Percentiles rank a stretch among this genome's conserved stretches.
Evolutionary conservation across 192 early-diverging fungal species (phyloP).

Genomic region (Backusella westeae): DNA sequence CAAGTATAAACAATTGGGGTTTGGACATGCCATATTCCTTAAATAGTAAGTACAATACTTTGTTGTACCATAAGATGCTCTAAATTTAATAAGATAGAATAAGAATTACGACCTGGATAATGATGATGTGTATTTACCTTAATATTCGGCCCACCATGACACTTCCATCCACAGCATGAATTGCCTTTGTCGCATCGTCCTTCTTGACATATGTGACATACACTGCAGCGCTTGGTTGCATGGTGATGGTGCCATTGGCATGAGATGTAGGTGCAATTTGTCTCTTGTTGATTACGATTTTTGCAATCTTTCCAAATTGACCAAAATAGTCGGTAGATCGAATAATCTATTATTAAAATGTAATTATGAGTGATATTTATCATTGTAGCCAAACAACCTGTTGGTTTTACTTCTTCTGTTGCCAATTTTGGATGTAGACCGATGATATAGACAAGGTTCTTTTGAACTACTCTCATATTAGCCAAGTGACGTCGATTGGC

Average conservation of each 20-base stretch:
- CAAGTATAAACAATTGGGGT: conserved; percentile 90
- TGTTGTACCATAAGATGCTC: conserved; percentile 96
- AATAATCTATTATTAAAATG: conserved; percentile 53
- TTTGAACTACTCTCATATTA: conserved; percentile 94
- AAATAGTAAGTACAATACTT: conserved; percentile 98
- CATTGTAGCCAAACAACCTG: background rate
- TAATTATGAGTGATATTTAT: too few relatives aligned
- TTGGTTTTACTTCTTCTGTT: conserved; percentile 75
- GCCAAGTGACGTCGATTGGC: conserved; percentile 75
- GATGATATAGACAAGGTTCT: conserved; percentile 97
- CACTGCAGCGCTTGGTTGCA: conserved; percentile 68
- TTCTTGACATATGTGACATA: conserved; percentile 91
- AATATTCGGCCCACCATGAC: conserved; percentile 83
- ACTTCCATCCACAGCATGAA: conserved; percentile 93
- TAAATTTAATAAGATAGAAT: conserved; percentile 20
- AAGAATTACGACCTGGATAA: background rate
- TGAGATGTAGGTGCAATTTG: conserved; percentile 41
- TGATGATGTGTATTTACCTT: conserved; percentile 44
- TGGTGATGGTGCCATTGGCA: conserved; percentile 31
- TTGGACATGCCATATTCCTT: conserved; percentile 89
- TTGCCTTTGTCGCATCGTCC: conserved; percentile 91
- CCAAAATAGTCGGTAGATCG: conserved; percentile 93
- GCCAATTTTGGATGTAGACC: conserved; percentile 84
- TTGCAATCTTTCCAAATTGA: conserved; percentile 95
- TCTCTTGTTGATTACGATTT: conserved; percentile 88